Conservation (phyloP, 176 grass and related monocot genomes). For the Aegilops umbellulata region DNA sequence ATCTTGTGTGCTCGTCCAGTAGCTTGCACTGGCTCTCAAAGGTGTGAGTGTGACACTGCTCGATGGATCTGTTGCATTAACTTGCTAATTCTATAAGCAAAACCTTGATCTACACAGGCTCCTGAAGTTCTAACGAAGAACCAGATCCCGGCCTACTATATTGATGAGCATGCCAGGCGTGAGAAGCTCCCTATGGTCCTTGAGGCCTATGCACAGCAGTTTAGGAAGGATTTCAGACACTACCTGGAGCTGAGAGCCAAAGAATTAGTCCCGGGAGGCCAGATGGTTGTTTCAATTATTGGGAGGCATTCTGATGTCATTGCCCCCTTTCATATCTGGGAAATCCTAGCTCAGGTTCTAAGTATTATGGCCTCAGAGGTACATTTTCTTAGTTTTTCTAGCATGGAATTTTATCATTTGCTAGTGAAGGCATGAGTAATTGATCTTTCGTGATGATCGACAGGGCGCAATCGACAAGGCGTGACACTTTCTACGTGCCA, state of each 20-base stretch:
- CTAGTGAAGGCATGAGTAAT: neutral
- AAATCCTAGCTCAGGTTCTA: neutral
- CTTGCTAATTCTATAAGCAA: neutral
- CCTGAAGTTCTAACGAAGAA: neutral
- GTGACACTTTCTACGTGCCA: neutral
- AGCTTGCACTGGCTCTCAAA: constrained; percentile 21
- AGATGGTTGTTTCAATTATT: neutral
- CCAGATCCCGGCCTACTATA: neutral
- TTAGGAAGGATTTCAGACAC: neutral
- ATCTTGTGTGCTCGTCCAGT: neutral
- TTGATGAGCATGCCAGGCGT: neutral
- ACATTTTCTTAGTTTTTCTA: neutral
- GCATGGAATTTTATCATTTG: neutral
- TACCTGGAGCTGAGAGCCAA: neutral
- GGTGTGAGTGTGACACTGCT: neutral
- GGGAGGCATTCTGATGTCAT: neutral
- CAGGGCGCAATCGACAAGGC: neutral
- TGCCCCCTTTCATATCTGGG: neutral
- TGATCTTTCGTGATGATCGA: neutral
- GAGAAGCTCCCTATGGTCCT: neutral
- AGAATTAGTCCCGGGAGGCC: neutral
- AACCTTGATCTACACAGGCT: neutral
- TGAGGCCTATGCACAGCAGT: neutral
- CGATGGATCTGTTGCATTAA: neutral
- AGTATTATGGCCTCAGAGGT: constrained; percentile 1